These are phyloP conservation scores for Collariella sp. DNA, from an alignment of 495 filamentous ascomycete species.

Conservation along the genomic window DNA sequence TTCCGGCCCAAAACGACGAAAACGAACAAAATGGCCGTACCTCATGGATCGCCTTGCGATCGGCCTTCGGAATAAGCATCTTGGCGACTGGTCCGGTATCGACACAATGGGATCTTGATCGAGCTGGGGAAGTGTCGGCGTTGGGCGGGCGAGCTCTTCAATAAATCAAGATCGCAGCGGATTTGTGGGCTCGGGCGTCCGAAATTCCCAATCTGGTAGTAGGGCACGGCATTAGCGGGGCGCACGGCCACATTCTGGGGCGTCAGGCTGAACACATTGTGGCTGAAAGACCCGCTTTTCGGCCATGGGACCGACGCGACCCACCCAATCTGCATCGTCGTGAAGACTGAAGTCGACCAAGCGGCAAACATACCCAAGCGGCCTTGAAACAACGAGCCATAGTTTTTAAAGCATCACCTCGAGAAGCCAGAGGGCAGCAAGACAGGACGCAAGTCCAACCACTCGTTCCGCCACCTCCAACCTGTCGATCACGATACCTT, in stretches of 20 bases:
- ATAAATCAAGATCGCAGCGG: slow-evolving; percentile 28
- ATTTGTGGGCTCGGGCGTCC: slow-evolving; percentile 29
- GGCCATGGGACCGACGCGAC: not conserved
- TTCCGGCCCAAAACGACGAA: not conserved
- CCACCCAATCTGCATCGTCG: too few species aligned
- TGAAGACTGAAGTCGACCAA: too few species aligned
- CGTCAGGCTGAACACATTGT: not conserved
- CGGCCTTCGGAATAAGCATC: slow-evolving; percentile 97
- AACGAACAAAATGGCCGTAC: slow-evolving; percentile 25
- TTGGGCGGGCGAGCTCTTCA: slow-evolving; percentile 27
- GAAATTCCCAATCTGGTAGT: slow-evolving; percentile 29
- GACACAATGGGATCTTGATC: slow-evolving; percentile 40
- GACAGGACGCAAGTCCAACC: too few species aligned
- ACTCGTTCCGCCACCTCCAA: too few species aligned
- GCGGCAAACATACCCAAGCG: too few species aligned
- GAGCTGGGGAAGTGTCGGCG: slow-evolving; percentile 30
- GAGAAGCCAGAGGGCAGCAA: too few species aligned
- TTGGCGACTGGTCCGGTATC: slow-evolving; percentile 44
- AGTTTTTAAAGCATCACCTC: not conserved
- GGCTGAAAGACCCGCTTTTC: slow-evolving; percentile 6
- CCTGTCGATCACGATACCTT: too few species aligned
- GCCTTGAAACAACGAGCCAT: too few species aligned
- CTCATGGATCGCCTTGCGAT: slow-evolving; percentile 99
- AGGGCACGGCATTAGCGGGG: slow-evolving; percentile 28
- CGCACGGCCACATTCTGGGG: slow-evolving; percentile 23